Percentiles rank a stretch among this genome's conserved stretches.
Evolutionary conservation across 129 eudicot genomes (phyloP).

Genomic region (Chrysanthemum seticuspe): DNA sequence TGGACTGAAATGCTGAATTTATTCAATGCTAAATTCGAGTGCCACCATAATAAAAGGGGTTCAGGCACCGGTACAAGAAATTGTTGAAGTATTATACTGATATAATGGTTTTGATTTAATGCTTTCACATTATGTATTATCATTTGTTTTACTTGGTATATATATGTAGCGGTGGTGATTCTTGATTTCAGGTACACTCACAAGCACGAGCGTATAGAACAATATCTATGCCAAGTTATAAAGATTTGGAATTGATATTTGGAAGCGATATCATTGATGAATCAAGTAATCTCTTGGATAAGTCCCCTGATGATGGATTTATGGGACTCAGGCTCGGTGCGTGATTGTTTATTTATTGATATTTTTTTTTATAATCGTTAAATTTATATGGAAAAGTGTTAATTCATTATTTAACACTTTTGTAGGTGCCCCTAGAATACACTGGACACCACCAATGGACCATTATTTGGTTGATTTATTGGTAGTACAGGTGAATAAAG

Average conservation of each 20-base stretch:
- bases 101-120: slow-evolving; percentile 26
- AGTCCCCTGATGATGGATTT: slow-evolving; percentile 31
- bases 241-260: slow-evolving; percentile 42
- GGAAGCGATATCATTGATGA: slow-evolving; percentile 30
- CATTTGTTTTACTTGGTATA: no score
- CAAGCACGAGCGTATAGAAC: slow-evolving; percentile 45
- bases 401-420: neutral
- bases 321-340: slow-evolving; percentile 40
- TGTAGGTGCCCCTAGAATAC: slow-evolving; percentile 52
- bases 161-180: no score
- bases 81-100: slow-evolving; percentile 46
- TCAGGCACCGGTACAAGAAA: slow-evolving; percentile 65
- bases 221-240: slow-evolving; percentile 40
- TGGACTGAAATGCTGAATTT: slow-evolving; percentile 55
- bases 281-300: slow-evolving; percentile 30
- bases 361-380: neutral
- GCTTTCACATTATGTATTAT: neutral
- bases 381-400: neutral
- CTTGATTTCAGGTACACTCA: slow-evolving; percentile 40
- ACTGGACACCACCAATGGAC: slow-evolving; percentile 69
- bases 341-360: slow-evolving; percentile 7
- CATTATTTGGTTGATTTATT: slow-evolving; percentile 42
- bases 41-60: slow-evolving; percentile 48
- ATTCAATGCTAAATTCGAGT: slow-evolving; percentile 42
- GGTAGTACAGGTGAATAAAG: slow-evolving; percentile 45